These are phyloP conservation scores for Phialocephala subalpina DNA, from an alignment of 2,329 filamentous ascomycete species.

Conservation along the genomic window DNA sequence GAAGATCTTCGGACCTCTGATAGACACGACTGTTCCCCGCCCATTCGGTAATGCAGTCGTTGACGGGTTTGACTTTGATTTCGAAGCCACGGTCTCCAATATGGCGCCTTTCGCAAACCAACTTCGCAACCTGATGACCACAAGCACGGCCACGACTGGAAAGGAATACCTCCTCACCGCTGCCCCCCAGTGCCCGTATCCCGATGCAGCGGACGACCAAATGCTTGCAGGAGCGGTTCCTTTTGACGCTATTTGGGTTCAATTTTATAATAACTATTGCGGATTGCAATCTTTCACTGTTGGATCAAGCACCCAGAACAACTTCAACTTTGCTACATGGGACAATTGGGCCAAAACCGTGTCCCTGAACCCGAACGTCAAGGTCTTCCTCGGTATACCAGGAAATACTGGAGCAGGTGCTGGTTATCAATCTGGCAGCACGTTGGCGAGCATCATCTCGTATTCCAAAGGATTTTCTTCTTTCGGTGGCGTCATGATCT, in stretches of 20 bases:
- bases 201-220: conserved; percentile 65
- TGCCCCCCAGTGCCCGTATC: conserved; percentile 73
- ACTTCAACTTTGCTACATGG: conserved; percentile 71
- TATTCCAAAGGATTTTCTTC: conserved; percentile 63
- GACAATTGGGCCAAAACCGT: conserved; percentile 68
- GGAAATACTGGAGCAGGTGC: conserved; percentile 53
- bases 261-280: conserved; percentile 62
- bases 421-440: conserved; percentile 60
- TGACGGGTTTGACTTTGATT: conserved; percentile 82
- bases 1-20: conserved; percentile 72
- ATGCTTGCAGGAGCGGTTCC: conserved; percentile 61
- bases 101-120: conserved; percentile 67
- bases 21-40: conserved; percentile 56
- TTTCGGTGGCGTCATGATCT: conserved; percentile 75
- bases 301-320: conserved; percentile 54
- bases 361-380: conserved; percentile 66
- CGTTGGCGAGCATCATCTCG: conserved; percentile 58
- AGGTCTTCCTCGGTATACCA: conserved; percentile 68
- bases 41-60: conserved; percentile 72
- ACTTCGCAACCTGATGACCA: conserved; percentile 64
- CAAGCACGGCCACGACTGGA: conserved; percentile 46
- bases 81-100: conserved; percentile 66
- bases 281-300: conserved; percentile 58
- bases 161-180: conserved; percentile 68
- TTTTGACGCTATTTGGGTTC: conserved; percentile 50